Evolutionary conservation across 768 basidiomycete genomes (phyloP), one percentile per base, ranked within the genome.

Genomic region (Strobilomyces echinocephalus): DNA sequence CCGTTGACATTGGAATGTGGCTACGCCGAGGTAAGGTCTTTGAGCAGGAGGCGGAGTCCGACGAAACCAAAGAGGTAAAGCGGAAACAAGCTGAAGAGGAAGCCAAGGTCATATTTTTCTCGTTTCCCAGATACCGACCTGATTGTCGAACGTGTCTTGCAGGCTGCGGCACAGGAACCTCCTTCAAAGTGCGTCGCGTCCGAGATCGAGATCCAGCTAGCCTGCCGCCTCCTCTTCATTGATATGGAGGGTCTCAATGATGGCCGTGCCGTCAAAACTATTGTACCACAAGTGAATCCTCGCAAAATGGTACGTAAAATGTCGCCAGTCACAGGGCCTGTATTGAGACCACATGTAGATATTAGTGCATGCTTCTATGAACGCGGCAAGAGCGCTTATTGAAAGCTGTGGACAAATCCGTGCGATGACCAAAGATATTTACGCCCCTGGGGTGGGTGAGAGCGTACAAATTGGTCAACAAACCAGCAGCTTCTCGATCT

Each of bases 161-260:
- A 91, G 87, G 83, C 87, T 76, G 79, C 76, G 24, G 79, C 84
- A 5, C 80, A 79, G 52, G 97, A 97, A 69, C 83, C 89, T 2
- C 97, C 97, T 15, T 95, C 88, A 34, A 98, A 97, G 69, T 98
- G 84, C 61, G 78, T 97, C 43, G 80, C 84, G 1, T 85, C 86
- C 40, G 77, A 82, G 24, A 75, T 88, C 7, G 84, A 87, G 53
- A 80, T 97, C 24, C 85, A 92, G 53, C 66, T 98, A 33, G 83
- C 88, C 30, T 97, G 95, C 61, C 83, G 88, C 5, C 72, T 98
- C 28, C 80, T 94, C 43, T 98, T 90, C 62, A 84, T 98, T 43
- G 95, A 99, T 64, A 85, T 98, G 82, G 97, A 98, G 64, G 97
- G 97, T 30, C 73, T 95, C 49, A 95, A 95, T 62, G 97, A 99